A percentile compares a stretch with the other conserved stretches of the same genome.
Evolutionary conservation across 352 stramenopile species (phyloP).

Genomic region (Globisporangium alternatum): DNA sequence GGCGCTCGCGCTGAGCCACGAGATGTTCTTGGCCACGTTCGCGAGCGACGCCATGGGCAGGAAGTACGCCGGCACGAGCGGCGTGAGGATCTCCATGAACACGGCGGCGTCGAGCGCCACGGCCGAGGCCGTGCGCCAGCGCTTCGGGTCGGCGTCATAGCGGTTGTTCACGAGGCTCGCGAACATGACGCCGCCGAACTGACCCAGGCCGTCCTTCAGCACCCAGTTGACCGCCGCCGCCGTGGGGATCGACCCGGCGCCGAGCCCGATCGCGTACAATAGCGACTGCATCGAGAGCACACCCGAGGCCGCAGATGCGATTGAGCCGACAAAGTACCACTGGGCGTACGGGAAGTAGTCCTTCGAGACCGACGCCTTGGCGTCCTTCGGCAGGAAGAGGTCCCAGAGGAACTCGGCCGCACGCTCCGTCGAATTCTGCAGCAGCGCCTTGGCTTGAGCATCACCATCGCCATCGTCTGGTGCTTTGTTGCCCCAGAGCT

Average conservation of each 20-base stretch:
- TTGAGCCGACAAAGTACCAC: slow-evolving; percentile 80
- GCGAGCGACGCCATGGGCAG: slow-evolving; percentile 87
- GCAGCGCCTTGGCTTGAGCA: slow-evolving; percentile 12
- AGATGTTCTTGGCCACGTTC: slow-evolving; percentile 96
- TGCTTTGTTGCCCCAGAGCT: slow-evolving; percentile 24
- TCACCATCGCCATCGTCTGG: neutral
- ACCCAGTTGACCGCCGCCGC: slow-evolving; percentile 95
- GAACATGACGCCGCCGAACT: slow-evolving; percentile 95
- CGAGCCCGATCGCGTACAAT: slow-evolving; percentile 92
- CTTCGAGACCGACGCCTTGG: slow-evolving; percentile 73
- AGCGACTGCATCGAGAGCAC: slow-evolving; percentile 94
- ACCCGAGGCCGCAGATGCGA: slow-evolving; percentile 78
- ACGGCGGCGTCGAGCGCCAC: slow-evolving; percentile 89
- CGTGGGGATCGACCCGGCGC: slow-evolving; percentile 77
- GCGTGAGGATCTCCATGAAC: slow-evolving; percentile 91
- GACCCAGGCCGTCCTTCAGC: slow-evolving; percentile 96
- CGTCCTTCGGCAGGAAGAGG: slow-evolving; percentile 90
- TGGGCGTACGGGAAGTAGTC: slow-evolving; percentile 89
- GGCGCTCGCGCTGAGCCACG: slow-evolving; percentile 92
- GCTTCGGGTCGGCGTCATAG: slow-evolving; percentile 94
- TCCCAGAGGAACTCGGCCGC: slow-evolving; percentile 55
- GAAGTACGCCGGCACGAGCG: slow-evolving; percentile 76
- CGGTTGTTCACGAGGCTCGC: slow-evolving; percentile 87
- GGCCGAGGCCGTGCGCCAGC: slow-evolving; percentile 90
- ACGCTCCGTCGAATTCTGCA: slow-evolving; percentile 30